Base-by-base conservation (phyloP, 768 basidiomycete genomes). In the Terana coerulea region DNA sequence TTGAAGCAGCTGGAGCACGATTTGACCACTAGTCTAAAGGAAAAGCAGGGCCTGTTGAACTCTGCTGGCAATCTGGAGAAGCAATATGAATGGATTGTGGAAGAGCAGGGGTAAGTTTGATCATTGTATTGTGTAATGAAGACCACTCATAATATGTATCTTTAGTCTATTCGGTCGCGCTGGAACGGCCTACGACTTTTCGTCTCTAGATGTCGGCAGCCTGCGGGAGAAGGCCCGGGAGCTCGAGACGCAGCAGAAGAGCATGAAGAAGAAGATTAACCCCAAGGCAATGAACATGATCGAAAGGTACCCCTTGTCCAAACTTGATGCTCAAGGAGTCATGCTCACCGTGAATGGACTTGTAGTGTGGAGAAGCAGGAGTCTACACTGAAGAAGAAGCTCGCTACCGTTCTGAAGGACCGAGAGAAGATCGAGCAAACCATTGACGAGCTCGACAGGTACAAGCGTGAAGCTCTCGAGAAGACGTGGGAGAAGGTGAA, bases 401-500 rank as follows among this genome's bases (percentile, higher is more conserved):
- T 98, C 66, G 65, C 77, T 2, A 91, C 87, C 3, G 94, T 98
- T 0, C 68, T 91, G 62, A 87, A 88, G 61, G 97, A 99, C 69
- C 95, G 95, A 67, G 74, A 83, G 59, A 98, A 95, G 74, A 98
- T 99, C 44, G 92, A 97, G 60, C 81, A 84, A 51, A 98, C 94
- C 0, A 95, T 99, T 54, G 84, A 81, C 26, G 90, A 97, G 63
- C 81, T 98, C 9, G 95, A 98, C 66, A 78, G 83, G 42, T 93
- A 95, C 68, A 99, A 99, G 72, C 81, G 89, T 25, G 94, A 95
- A 58, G 91, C 97, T 0, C 73, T 98, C 46, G 81, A 84, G 67
- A 95, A 88, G 71, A 98, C 95, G 0, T 99, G 97, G 95, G 83
- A 88, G 61, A 95, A 95, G 64, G 97, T 99, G 60, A 88, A 90